Percentiles rank a stretch among this genome's conserved stretches.
Evolutionary conservation across 2,329 filamentous ascomycete species (phyloP).

Genomic region (Lachnellula arida): DNA sequence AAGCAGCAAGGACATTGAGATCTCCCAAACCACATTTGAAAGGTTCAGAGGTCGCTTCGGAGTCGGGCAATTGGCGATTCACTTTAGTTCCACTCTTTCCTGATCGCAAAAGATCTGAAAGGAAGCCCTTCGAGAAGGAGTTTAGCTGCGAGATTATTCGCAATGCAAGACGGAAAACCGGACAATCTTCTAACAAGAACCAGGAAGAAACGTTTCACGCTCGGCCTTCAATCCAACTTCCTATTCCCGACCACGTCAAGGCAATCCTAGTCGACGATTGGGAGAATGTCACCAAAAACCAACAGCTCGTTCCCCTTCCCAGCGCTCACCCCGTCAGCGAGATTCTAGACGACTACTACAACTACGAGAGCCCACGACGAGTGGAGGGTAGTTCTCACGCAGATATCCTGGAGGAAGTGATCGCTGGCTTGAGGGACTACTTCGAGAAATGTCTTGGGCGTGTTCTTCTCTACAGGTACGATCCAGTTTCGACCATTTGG

Average conservation of each 20-base stretch:
- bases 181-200: constrained; percentile 11
- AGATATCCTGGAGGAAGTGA: constrained; percentile 85
- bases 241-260: constrained; percentile 85
- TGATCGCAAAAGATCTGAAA: not conserved
- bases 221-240: constrained; percentile 79
- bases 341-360: constrained; percentile 77
- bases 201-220: constrained; percentile 86
- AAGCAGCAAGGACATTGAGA: not conserved
- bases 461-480: constrained; percentile 75
- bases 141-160: not conserved
- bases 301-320: constrained; percentile 82
- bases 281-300: constrained; percentile 97
- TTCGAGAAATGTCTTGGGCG: constrained; percentile 88
- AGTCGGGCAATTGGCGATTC: not conserved
- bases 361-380: constrained; percentile 63
- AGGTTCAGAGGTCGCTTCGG: not conserved
- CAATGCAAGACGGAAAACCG: not conserved
- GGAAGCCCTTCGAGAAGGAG: not conserved
- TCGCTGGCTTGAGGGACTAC: constrained; percentile 83
- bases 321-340: constrained; percentile 67
- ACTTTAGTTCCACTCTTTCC: not conserved
- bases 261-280: constrained; percentile 94
- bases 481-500: not conserved
- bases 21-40: not conserved
- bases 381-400: constrained; percentile 63